Base-by-base conservation (phyloP, 1,139 yeast genomes). In the Candida albicans region DNA sequence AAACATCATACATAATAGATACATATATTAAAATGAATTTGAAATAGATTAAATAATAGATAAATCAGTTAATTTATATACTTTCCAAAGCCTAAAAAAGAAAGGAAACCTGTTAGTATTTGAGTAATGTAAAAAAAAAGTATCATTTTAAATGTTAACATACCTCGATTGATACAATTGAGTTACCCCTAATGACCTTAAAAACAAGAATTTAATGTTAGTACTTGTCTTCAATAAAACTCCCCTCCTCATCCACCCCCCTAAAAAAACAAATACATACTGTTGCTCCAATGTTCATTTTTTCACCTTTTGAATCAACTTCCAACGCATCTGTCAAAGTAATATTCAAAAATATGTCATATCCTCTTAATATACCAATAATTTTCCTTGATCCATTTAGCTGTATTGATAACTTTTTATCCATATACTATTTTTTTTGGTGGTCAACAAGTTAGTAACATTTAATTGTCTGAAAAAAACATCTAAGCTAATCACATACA, bases 321-420 rank as follows among this genome's bases (percentile, higher is more conserved):
- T 87, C 95, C 22, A 82, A 72, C 1, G 93, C 90, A 42, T 85
- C 87, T 37, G 82, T 87, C 29, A 87, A 61, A 1, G 89, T 90
- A 29, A 87, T 67, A 58, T 87, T 88, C 55, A 87, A 64, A 58
- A 87, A 87, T 10, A 80, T 67, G 59, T 88, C 96, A 59, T 81
- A 88, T 9, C 96, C 96, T 58, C 87, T 72, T 46, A 88, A 72
- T 7, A 79, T 76, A 1, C 96, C 96, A 3, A 77, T 73, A 7
- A 88, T 81, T 51, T 78, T 81, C 45, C 96, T 74, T 13, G 86
- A 68, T 7, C 95, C 93, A 59, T 87, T 87, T 47, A 89, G 70
- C 56, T 84, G 87, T 22, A 88, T 70, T 11, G 81, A 70, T 32
- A 88, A 74, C 60, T 81, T 78, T 64, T 86, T 86, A 61, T 86